phyloP scores from a whole-genome alignment of 768 basidiomycete genomes.

The Suillus weaverae region DNA sequence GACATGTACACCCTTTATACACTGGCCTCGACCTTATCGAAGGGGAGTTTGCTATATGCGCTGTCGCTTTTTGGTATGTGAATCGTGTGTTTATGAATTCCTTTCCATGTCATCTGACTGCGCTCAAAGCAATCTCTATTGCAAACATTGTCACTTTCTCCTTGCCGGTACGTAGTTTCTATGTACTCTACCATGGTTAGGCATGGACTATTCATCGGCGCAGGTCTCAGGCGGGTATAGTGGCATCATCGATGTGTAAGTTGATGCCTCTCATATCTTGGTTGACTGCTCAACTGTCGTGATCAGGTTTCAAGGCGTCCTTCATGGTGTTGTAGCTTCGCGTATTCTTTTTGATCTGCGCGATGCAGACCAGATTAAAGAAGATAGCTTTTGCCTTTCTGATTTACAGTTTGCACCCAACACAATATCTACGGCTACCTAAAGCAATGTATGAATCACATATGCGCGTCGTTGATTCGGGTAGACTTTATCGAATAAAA shows the following conservation, averaged over 20 bases:
- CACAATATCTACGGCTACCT: no score
- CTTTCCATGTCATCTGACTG: no score
- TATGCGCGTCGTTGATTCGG: no score
- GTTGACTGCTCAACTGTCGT: neutral
- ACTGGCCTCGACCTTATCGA: slow-evolving; percentile 1
- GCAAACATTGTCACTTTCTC: slow-evolving; percentile 10
- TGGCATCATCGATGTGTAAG: slow-evolving; percentile 10
- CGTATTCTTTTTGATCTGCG: no score
- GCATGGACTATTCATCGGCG: neutral
- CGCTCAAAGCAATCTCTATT: no score
- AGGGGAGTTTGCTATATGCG: neutral
- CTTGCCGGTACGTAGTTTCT: slow-evolving; percentile 5
- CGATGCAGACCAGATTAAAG: neutral
- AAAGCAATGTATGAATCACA: no score
- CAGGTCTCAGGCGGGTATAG: slow-evolving; percentile 9
- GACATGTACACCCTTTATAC: neutral
- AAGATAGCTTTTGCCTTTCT: no score
- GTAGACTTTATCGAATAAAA: no score
- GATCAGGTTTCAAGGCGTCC: slow-evolving; percentile 10
- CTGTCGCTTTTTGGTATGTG: no score
- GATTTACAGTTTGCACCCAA: no score
- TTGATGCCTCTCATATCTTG: neutral
- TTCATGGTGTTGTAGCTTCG: slow-evolving; percentile 8
- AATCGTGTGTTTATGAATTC: no score
- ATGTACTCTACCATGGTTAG: neutral